phyloP scores from a whole-genome alignment of 2,329 filamentous ascomycete genomes.

The Pseudovirgaria hyperparasitica region DNA sequence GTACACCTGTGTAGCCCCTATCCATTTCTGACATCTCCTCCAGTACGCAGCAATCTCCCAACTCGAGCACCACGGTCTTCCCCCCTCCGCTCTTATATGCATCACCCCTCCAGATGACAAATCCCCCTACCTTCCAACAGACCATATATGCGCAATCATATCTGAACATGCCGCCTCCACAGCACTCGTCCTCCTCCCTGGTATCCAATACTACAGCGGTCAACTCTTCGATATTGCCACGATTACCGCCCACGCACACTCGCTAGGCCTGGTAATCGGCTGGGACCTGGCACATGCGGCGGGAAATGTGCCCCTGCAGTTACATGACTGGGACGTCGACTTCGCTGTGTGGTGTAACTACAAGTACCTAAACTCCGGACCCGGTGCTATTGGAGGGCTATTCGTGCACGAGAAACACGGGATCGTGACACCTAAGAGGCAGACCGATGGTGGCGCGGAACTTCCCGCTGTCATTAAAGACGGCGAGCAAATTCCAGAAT shows the following conservation, averaged over 20 bases:
- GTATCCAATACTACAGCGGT: constrained; percentile 85
- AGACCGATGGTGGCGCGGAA: neutral
- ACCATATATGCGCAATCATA: constrained; percentile 59
- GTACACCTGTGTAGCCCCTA: constrained; percentile 3
- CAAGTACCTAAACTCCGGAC: constrained; percentile 84
- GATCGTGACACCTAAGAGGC: constrained; percentile 26
- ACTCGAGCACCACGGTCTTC: constrained; percentile 54
- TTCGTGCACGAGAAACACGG: constrained; percentile 72
- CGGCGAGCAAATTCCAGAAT: constrained; percentile 15
- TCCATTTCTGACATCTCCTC: constrained; percentile 1
- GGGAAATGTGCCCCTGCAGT: constrained; percentile 64
- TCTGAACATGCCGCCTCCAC: constrained; percentile 60
- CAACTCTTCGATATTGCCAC: constrained; percentile 72
- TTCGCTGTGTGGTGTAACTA: constrained; percentile 92
- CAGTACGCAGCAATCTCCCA: constrained; percentile 78
- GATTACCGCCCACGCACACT: constrained; percentile 68
- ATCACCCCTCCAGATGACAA: constrained; percentile 46
- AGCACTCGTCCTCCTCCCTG: constrained; percentile 68
- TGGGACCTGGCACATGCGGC: constrained; percentile 85
- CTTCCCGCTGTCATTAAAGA: constrained; percentile 9
- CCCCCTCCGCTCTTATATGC: constrained; percentile 57
- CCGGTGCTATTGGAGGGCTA: constrained; percentile 65
- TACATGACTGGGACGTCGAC: constrained; percentile 86
- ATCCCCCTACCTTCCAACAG: constrained; percentile 52
- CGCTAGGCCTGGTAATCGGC: constrained; percentile 58